phyloP scores from a whole-genome alignment of 768 basidiomycete genomes.

The Jaapia argillacea region DNA sequence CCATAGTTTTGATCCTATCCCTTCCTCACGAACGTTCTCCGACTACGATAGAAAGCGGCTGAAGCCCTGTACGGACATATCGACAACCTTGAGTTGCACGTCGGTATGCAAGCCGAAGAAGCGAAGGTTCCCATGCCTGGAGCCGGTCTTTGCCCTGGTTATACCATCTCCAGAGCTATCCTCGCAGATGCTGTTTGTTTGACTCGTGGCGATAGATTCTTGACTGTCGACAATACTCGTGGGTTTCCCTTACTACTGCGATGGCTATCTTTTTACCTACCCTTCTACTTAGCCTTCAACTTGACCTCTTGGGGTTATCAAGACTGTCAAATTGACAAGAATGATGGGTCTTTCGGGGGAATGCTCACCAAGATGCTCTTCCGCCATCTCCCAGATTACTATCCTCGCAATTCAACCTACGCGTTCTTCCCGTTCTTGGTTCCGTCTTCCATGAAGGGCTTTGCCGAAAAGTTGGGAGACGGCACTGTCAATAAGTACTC shows the following conservation, averaged over 20 bases:
- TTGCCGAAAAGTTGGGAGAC: conserved; percentile 22
- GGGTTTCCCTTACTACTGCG: conserved; percentile 18
- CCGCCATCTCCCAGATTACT: conserved; percentile 60
- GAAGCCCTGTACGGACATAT: conserved; percentile 58
- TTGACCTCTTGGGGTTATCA: conserved; percentile 74
- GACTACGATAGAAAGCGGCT: conserved; percentile 48
- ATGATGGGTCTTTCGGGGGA: conserved; percentile 70
- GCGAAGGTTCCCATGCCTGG: conserved; percentile 54
- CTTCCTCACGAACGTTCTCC: conserved; percentile 1
- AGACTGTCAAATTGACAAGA: conserved; percentile 51
- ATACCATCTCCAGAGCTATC: conserved; percentile 80
- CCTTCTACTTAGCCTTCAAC: conserved; percentile 62
- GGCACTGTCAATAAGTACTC: conserved; percentile 35
- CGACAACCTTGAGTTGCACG: conserved; percentile 74
- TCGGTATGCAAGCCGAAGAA: conserved; percentile 45
- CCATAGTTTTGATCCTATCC: not conserved
- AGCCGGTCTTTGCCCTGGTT: conserved; percentile 73
- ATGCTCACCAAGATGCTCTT: conserved; percentile 67
- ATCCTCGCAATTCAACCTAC: conserved; percentile 53
- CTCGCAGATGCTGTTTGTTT: conserved; percentile 70
- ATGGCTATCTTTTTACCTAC: not conserved
- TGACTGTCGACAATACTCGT: conserved; percentile 74
- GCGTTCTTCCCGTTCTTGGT: conserved; percentile 78
- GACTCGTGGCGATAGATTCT: conserved; percentile 70
- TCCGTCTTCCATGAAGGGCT: conserved; percentile 37